phyloP scores from a whole-genome alignment of 2,329 filamentous ascomycete species.

The Paracoccidioides brasiliensis region DNA sequence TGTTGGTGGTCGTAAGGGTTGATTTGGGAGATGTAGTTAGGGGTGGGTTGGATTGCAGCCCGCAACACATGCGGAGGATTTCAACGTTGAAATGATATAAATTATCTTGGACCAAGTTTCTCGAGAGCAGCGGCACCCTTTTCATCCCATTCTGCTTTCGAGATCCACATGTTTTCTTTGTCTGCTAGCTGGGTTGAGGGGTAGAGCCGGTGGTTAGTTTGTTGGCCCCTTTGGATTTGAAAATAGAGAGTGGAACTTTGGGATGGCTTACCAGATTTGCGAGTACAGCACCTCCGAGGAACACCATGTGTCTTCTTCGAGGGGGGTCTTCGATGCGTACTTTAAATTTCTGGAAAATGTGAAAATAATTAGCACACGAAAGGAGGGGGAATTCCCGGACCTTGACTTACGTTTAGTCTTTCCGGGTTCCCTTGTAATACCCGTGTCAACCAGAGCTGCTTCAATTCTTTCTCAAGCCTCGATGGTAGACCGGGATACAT shows the following conservation, averaged over 20 bases:
- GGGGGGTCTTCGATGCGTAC: conserved; percentile 97
- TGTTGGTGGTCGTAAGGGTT: neutral
- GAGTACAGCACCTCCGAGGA: conserved; percentile 87
- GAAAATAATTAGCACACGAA: neutral
- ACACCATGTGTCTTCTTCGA: conserved; percentile 96
- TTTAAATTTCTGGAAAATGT: conserved; percentile 70
- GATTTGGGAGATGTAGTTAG: no score
- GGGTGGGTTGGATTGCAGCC: neutral
- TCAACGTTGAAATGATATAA: neutral
- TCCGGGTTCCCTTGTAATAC: conserved; percentile 86
- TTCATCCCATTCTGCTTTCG: conserved; percentile 93
- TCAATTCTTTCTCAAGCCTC: conserved; percentile 92
- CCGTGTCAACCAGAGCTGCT: conserved; percentile 93
- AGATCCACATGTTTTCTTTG: conserved; percentile 98
- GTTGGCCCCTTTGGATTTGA: neutral
- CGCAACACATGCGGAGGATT: neutral
- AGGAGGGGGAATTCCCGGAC: neutral
- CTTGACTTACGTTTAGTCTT: conserved; percentile 51
- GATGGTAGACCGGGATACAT: conserved; percentile 98
- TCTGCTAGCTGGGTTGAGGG: conserved; percentile 59
- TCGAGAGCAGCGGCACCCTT: conserved; percentile 72
- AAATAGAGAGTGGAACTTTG: neutral
- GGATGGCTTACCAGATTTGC: conserved; percentile 61
- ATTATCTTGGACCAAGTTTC: conserved; percentile 79
- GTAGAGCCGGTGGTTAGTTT: conserved; percentile 6